Evolutionary conservation across 208 protist species (phyloP).

Genomic region (Trichomonas tenax): DNA sequence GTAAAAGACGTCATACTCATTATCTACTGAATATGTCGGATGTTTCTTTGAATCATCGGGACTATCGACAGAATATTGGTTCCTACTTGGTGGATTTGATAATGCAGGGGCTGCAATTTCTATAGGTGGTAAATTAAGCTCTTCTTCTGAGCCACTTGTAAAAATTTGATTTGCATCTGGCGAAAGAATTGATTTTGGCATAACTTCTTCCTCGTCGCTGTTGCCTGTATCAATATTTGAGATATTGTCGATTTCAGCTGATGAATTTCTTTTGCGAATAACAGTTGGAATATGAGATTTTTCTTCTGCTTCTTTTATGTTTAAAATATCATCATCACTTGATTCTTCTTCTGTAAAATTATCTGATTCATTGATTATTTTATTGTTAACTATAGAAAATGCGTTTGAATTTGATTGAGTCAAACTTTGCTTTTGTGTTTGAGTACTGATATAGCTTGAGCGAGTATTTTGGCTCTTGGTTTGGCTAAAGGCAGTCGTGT

Average conservation of each 20-base stretch:
- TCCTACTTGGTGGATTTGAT: background rate
- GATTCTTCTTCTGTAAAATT: background rate
- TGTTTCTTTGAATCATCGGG: background rate
- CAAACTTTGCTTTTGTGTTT: background rate
- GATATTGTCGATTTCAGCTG: background rate
- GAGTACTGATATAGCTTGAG: background rate
- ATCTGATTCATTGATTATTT: background rate
- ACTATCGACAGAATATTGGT: background rate
- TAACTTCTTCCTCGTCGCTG: background rate
- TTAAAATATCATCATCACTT: background rate
- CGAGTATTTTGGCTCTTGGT: background rate
- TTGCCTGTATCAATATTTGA: too few species aligned
- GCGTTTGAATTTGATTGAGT: background rate
- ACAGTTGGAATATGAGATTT: background rate
- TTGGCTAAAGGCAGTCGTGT: background rate
- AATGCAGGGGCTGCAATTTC: background rate
- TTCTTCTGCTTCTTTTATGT: background rate
- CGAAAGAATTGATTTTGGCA: background rate
- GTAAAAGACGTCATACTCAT: background rate
- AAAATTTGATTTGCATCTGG: background rate
- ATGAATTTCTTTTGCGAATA: background rate
- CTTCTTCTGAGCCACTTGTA: background rate
- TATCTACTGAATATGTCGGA: background rate
- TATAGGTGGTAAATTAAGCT: background rate
- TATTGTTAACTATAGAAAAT: background rate